Percentiles rank a stretch among this genome's conserved stretches.
Evolutionary conservation across 1,139 yeast genomes (phyloP).

Genomic region (Debaryomyces robertsiae): DNA sequence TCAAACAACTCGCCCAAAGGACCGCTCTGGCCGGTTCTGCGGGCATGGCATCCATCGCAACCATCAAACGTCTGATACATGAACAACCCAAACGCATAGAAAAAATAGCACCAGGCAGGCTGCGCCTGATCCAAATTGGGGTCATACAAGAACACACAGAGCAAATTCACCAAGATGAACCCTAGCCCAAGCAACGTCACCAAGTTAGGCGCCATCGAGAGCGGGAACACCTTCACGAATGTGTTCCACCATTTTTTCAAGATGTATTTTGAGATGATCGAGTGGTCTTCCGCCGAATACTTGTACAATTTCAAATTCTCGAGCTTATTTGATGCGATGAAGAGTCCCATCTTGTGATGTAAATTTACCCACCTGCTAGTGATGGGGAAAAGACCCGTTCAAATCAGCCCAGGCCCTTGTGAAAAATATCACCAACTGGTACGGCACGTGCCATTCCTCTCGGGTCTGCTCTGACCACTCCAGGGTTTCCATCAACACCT

Average conservation of each 20-base stretch:
- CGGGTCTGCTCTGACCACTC: too few relatives aligned
- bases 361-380: too few relatives aligned
- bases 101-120: constrained; percentile 82
- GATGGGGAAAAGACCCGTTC: neutral
- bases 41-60: constrained; percentile 93
- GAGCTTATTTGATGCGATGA: constrained; percentile 62
- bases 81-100: constrained; percentile 82
- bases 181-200: constrained; percentile 78
- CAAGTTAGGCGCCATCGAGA: constrained; percentile 86
- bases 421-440: neutral
- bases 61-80: constrained; percentile 96
- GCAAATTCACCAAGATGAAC: constrained; percentile 66
- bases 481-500: too few relatives aligned
- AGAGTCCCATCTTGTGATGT: constrained; percentile 62
- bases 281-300: constrained; percentile 78
- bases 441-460: neutral
- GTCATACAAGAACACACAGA: constrained; percentile 70
- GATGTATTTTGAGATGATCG: constrained; percentile 71
- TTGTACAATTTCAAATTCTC: constrained; percentile 68
- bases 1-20: constrained; percentile 95
- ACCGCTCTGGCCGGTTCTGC: constrained; percentile 91
- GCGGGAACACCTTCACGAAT: constrained; percentile 75
- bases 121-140: constrained; percentile 60
- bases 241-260: constrained; percentile 78
- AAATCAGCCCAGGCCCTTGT: neutral